These are phyloP conservation scores for Didymella sp. DNA, from an alignment of 2,329 filamentous ascomycete species.

Conservation along the genomic window DNA sequence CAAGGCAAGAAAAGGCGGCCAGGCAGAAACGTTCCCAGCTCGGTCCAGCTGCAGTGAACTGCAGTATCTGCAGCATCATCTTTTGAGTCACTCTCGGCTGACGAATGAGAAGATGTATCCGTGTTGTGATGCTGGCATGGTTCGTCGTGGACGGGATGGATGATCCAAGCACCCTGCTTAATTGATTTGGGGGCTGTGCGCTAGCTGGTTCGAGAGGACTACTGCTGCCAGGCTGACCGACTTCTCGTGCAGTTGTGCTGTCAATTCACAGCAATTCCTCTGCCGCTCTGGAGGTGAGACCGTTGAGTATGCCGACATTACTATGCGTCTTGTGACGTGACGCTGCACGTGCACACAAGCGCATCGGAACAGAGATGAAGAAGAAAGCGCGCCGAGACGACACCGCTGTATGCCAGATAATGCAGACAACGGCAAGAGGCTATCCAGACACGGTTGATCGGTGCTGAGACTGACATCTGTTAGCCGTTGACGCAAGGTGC, in stretches of 20 bases:
- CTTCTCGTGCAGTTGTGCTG: constrained; percentile 27
- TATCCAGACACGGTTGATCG: neutral
- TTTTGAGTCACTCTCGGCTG: constrained; percentile 17
- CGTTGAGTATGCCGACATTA: neutral
- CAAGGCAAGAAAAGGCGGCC: constrained; percentile 33
- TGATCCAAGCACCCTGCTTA: constrained; percentile 27
- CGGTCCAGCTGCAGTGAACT: constrained; percentile 29
- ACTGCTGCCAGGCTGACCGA: constrained; percentile 42
- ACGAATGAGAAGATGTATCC: constrained; percentile 21
- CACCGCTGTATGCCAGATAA: constrained; percentile 1
- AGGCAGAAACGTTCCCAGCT: constrained; percentile 27
- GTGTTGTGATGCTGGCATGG: constrained; percentile 17
- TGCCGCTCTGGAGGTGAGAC: constrained; percentile 13
- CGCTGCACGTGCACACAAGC: constrained; percentile 3
- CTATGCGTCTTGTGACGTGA: constrained; percentile 11
- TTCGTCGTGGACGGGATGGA: constrained; percentile 24
- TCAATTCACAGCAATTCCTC: neutral
- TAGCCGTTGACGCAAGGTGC: neutral
- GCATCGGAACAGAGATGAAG: neutral
- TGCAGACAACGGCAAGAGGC: neutral
- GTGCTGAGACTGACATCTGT: constrained; percentile 10
- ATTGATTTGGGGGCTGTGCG: constrained; percentile 25
- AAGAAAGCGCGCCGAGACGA: neutral
- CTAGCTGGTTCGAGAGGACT: constrained; percentile 29
- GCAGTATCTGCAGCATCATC: constrained; percentile 23